Evolutionary conservation across 1,139 yeast genomes (phyloP), one percentile per base, ranked within the genome.

Genomic region (Taphrina communis): DNA sequence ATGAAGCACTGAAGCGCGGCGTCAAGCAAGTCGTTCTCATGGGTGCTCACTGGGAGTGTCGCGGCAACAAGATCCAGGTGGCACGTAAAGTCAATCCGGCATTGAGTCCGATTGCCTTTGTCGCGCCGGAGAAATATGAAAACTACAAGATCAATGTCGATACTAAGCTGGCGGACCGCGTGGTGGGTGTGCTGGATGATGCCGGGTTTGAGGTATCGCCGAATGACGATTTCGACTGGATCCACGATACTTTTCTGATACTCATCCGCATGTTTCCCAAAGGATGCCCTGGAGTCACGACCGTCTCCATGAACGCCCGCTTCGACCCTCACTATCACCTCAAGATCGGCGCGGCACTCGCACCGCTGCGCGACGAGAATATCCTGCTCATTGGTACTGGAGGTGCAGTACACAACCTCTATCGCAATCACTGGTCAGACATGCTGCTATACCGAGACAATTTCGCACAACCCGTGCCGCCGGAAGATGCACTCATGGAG

Each of bases 21-120:
- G 11, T 51, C 4, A 51, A 19, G 56, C 36, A 51, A 4, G 39
- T 51, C 14, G 56, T 51, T 2, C 36, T 51, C 17, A 51, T 51
- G 56, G 56, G 56, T 21, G 56, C 56, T 6, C 56, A 51, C 56
- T 51, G 56, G 56, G 56, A 51, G 36, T 51, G 56, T 51, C 56
- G 36, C 0, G 39, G 39, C 35, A 31, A 51, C 56, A 31, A 51
- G 56, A 51, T 51, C 11, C 56, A 51, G 3, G 56, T 51, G 35
- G 56, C 56, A 1, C 39, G 39, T 38, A 51, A 51, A 39, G 56
- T 51, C 36, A 51, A 51, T 31, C 56, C 56, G 6, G 56, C 36
- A 9, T 2, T 51, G 38, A 51, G 56, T 21, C 56, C 56, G 1
- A 31, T 51, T 1, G 56, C 56, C 11, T 51, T 25, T 31, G 56